Base-by-base conservation (phyloP, 371 early-diverging fungal genomes). In the Mycotypha africana region DNA sequence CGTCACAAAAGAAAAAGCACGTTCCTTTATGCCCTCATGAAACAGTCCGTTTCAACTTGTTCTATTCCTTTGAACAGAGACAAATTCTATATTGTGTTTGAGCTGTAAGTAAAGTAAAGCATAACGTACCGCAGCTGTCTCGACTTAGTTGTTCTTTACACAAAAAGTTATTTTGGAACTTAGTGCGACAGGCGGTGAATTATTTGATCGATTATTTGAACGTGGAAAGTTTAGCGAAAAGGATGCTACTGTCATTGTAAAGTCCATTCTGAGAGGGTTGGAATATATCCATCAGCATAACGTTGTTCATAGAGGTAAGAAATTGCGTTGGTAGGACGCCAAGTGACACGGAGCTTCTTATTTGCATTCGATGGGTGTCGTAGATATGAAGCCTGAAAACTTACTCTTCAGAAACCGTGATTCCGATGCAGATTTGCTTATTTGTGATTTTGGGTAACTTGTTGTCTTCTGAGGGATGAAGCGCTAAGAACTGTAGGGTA, bases 331-430 rank as follows among this genome's bases (percentile, higher is more conserved):
- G n/a, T n/a, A n/a, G n/a, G n/a, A n/a, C n/a, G n/a, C n/a, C n/a
- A n/a, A n/a, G n/a, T n/a, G n/a, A n/a, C n/a, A n/a, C n/a, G n/a
- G n/a, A n/a, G n/a, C 50, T 11, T 23, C 28, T 39, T 22, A 53
- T 23, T 38, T 23, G 10, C n/a, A 11, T 23, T 38, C 10, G 6
- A 30, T 15, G 3, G n/a, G n/a, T n/a, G n/a, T n/a, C n/a, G n/a
- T 61, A 81, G 90, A 89, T 70, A 63, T 92, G 58, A 89, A 92
- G 50, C 89, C 90, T 10, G 89, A 90, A 58, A 92, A 92, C 51
- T 42, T 90, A 19, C 60, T 90, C 33, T 90, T 85, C 50, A 73
- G 78, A 49, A 76, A 76, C 40, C 47, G 58, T 16, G 60, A 72
- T 14, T 66, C 78, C 22, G 75, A 81, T 41, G 62, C 87, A 5